These are phyloP conservation scores for Tylopilus subfusipes DNA, from an alignment of 768 basidiomycete genomes.

Conservation along the genomic window DNA sequence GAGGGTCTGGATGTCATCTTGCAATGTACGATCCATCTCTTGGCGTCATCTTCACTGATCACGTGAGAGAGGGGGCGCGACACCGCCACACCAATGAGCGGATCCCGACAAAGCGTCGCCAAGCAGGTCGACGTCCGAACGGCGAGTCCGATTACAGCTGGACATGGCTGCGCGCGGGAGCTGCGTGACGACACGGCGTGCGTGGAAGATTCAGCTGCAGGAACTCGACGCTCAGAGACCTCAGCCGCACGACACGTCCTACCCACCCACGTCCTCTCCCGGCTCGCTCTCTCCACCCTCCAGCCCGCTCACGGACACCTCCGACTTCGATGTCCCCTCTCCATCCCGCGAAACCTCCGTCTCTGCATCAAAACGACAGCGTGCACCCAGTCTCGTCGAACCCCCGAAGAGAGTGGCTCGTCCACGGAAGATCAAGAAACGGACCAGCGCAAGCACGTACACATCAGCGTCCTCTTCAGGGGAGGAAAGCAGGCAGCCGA, in stretches of 20 bases:
- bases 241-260: background rate
- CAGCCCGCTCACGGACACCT: slow-evolving; percentile 25
- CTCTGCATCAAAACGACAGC: slow-evolving; percentile 25
- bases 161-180: slow-evolving; percentile 19
- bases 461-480: slow-evolving; percentile 42
- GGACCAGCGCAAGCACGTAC: slow-evolving; percentile 14
- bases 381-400: slow-evolving; percentile 9
- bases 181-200: slow-evolving; percentile 29
- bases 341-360: slow-evolving; percentile 20
- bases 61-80: slow-evolving; percentile 14
- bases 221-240: slow-evolving; percentile 6
- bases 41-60: background rate
- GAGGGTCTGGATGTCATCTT: slow-evolving; percentile 3
- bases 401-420: slow-evolving; percentile 1
- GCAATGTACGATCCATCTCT: background rate
- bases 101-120: background rate
- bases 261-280: slow-evolving; percentile 18
- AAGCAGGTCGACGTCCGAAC: too few species aligned
- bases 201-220: slow-evolving; percentile 25
- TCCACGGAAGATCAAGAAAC: slow-evolving; percentile 27
- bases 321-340: slow-evolving; percentile 12
- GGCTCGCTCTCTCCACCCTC: slow-evolving; percentile 14
- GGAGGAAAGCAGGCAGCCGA: slow-evolving; percentile 39
- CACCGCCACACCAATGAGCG: slow-evolving; percentile 22
- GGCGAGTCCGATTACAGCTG: too few species aligned